Percentiles rank a stretch among this genome's conserved stretches.
Conservation (phyloP, 1,284 basidiomycete genomes). For the Trichosporon inkin region DNA sequence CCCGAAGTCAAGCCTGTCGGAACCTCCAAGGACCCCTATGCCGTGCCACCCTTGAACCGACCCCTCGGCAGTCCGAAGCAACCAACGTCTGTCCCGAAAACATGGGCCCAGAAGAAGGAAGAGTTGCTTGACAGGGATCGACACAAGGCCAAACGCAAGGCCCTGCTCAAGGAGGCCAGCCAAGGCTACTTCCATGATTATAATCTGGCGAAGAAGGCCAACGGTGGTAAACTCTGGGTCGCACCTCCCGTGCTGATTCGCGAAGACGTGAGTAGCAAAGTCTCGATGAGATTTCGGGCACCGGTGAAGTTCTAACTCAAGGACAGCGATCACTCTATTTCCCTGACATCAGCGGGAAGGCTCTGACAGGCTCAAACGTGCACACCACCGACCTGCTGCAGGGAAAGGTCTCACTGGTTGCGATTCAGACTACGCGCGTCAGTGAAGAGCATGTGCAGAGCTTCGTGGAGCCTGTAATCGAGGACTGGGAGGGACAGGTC, state of each 20-base stretch:
- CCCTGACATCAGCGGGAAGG: slow-evolving; percentile 77
- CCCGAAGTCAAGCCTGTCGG: background rate
- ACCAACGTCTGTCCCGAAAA: slow-evolving; percentile 59
- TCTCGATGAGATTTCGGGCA: too few species aligned
- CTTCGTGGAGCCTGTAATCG: slow-evolving; percentile 65
- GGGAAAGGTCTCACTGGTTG: slow-evolving; percentile 72
- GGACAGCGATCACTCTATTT: slow-evolving; percentile 80
- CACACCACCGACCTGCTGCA: slow-evolving; percentile 75
- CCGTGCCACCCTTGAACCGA: slow-evolving; percentile 44
- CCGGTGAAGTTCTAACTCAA: background rate
- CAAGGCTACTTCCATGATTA: slow-evolving; percentile 90
- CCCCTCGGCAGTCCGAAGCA: slow-evolving; percentile 68
- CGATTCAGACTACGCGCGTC: slow-evolving; percentile 75
- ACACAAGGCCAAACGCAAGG: slow-evolving; percentile 65
- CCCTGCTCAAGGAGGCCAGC: slow-evolving; percentile 79
- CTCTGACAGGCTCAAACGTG: slow-evolving; percentile 58
- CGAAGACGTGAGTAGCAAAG: slow-evolving; percentile 75
- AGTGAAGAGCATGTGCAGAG: slow-evolving; percentile 83
- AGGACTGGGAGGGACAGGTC: slow-evolving; percentile 60
- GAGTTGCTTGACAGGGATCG: slow-evolving; percentile 69
- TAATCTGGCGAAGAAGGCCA: slow-evolving; percentile 64
- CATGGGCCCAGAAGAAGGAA: slow-evolving; percentile 64
- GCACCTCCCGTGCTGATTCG: slow-evolving; percentile 82
- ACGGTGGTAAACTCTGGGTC: slow-evolving; percentile 91
- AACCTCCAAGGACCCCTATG: slow-evolving; percentile 17